A percentile compares a stretch with the other conserved stretches of the same genome.
These are phyloP conservation scores for Debaryomyces maramus DNA, from an alignment of 805 yeast species.

Conservation along the genomic window DNA sequence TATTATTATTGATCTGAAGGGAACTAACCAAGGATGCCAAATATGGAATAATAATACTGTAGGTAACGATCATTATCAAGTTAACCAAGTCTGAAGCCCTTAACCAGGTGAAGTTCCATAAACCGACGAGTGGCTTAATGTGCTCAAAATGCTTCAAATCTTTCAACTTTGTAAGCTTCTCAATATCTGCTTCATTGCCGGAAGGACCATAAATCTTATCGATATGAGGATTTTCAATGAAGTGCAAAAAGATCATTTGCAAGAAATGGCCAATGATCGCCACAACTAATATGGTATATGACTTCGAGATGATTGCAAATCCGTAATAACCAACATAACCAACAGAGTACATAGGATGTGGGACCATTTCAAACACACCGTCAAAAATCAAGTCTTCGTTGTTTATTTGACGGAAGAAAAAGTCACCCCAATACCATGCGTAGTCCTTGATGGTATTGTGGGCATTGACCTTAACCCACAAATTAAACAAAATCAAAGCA, in stretches of 20 bases:
- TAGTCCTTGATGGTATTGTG: conserved; percentile 85
- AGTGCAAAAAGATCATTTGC: conserved; percentile 72
- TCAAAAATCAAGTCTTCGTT: conserved; percentile 74
- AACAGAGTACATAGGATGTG: conserved; percentile 90
- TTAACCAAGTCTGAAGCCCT: conserved; percentile 65
- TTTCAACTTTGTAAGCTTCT: conserved; percentile 45
- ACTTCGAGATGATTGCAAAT: conserved; percentile 71
- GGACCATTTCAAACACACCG: conserved; percentile 86
- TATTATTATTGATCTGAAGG: conserved; percentile 17
- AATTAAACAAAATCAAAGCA: conserved; percentile 63
- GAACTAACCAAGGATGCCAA: conserved; percentile 21
- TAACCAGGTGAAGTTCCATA: conserved; percentile 60
- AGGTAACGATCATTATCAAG: conserved; percentile 40
- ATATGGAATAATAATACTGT: conserved; percentile 44
- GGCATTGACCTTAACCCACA: conserved; percentile 86
- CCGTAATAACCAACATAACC: conserved; percentile 90
- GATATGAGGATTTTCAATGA: conserved; percentile 84
- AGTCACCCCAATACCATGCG: conserved; percentile 97
- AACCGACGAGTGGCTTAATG: conserved; percentile 54
- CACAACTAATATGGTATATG: conserved; percentile 65
- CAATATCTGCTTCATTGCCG: conserved; percentile 35
- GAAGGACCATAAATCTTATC: conserved; percentile 70
- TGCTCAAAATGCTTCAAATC: conserved; percentile 46
- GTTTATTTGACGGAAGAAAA: conserved; percentile 69
- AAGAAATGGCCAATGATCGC: conserved; percentile 74